Conservation (phyloP, 192 early-diverging fungal genomes). For the Gryganskiella cystojenkinii region DNA sequence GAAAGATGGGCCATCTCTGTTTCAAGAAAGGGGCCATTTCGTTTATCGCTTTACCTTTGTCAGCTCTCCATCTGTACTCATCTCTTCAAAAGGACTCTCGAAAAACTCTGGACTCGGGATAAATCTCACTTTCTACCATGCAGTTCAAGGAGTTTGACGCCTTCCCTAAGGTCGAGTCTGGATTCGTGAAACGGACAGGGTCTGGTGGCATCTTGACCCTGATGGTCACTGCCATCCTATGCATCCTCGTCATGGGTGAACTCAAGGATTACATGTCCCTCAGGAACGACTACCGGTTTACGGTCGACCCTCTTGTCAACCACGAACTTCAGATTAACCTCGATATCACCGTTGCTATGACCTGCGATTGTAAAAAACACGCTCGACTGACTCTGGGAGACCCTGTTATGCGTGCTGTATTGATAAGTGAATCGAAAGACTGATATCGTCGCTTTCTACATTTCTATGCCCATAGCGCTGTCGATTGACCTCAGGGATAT, state of each 20-base stretch:
- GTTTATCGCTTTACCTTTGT: no score
- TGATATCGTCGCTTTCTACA: background rate
- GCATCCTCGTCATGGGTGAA: slow-evolving; percentile 76
- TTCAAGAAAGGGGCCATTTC: no score
- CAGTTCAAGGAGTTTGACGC: slow-evolving; percentile 75
- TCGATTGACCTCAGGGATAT: slow-evolving; percentile 77
- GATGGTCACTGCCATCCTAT: slow-evolving; percentile 71
- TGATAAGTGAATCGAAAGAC: background rate
- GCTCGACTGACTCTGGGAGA: background rate
- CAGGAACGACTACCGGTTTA: slow-evolving; percentile 79
- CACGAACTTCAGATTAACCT: slow-evolving; percentile 83
- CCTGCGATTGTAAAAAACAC: slow-evolving; percentile 65
- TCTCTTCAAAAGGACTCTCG: no score
- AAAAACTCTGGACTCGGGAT: no score
- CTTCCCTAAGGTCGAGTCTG: slow-evolving; percentile 89
- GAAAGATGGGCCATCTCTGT: no score
- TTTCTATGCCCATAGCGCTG: slow-evolving; percentile 54
- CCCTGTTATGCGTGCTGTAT: background rate
- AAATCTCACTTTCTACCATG: slow-evolving; percentile 11
- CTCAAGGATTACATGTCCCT: slow-evolving; percentile 71
- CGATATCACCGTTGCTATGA: slow-evolving; percentile 90
- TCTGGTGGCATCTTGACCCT: slow-evolving; percentile 83
- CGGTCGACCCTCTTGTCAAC: slow-evolving; percentile 76
- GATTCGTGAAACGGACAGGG: slow-evolving; percentile 76
- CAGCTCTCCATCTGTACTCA: no score